A percentile compares a stretch with the other conserved stretches of the same genome.
These are phyloP conservation scores for Primulina tabacum DNA, from an alignment of 257 asterid genomes.

Conservation along the genomic window DNA sequence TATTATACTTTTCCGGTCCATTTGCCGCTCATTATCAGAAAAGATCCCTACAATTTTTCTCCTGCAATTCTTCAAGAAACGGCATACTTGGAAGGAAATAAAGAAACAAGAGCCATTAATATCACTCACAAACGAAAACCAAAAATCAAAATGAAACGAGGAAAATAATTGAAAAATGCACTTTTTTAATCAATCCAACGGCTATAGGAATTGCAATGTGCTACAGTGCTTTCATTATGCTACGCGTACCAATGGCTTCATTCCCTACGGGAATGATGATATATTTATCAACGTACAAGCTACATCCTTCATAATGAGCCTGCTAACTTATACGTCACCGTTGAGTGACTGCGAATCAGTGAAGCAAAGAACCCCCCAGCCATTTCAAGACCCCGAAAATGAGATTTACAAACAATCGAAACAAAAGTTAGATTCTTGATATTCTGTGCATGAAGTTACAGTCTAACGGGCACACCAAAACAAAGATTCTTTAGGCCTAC, in stretches of 20 bases:
- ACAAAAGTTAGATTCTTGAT: background rate
- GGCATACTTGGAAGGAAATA: background rate
- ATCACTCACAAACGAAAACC: background rate
- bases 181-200: background rate
- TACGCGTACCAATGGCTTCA: background rate
- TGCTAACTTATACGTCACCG: background rate
- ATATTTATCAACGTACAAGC: background rate
- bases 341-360: background rate
- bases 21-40: background rate
- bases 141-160: too few relatives aligned
- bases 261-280: background rate
- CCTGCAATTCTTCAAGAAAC: background rate
- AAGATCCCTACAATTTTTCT: background rate
- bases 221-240: background rate
- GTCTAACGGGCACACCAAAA: background rate
- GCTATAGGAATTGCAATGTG: background rate
- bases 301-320: background rate
- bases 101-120: background rate
- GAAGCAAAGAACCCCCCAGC: background rate
- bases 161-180: background rate
- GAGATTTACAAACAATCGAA: background rate
- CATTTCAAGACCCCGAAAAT: background rate
- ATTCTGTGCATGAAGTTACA: background rate
- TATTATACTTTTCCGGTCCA: background rate
- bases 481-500: background rate